Conservation (phyloP, 75 land plant genomes). For the Pseudotsuga menziesii region DNA sequence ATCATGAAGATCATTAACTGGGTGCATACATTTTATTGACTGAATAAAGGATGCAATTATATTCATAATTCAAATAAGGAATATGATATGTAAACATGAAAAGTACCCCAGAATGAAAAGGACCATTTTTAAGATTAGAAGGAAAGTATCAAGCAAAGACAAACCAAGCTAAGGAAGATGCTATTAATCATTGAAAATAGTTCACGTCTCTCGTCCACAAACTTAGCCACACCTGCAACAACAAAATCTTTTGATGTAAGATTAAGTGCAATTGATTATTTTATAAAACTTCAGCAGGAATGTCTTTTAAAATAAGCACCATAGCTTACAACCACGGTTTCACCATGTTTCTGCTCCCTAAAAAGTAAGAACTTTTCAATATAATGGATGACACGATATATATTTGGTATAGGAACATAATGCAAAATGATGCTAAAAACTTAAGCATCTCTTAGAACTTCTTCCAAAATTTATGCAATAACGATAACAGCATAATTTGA, state of each 20-base stretch:
- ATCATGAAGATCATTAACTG: not conserved
- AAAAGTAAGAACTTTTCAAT: not conserved
- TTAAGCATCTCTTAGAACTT: too few relatives aligned
- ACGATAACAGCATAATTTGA: too few relatives aligned
- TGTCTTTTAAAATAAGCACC: not conserved
- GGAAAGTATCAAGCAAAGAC: not conserved
- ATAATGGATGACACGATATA: not conserved
- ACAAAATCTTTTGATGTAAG: not conserved
- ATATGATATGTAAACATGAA: not conserved
- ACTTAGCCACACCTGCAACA: slow-evolving; percentile 45
- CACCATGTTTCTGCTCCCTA: not conserved
- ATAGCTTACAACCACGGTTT: not conserved
- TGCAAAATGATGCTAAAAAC: too few relatives aligned
- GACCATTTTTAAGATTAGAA: not conserved
- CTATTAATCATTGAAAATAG: slow-evolving; percentile 59
- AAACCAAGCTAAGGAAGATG: slow-evolving; percentile 66
- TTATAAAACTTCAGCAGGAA: not conserved
- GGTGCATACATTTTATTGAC: not conserved
- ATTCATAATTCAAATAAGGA: not conserved
- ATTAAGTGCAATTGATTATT: not conserved
- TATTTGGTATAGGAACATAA: not conserved
- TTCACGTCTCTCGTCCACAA: slow-evolving; percentile 53
- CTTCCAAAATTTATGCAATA: too few relatives aligned
- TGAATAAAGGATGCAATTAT: not conserved
- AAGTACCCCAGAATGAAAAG: not conserved